Evolutionary conservation across 441 rosid species (phyloP).

Genomic region (Capsella rubella): DNA sequence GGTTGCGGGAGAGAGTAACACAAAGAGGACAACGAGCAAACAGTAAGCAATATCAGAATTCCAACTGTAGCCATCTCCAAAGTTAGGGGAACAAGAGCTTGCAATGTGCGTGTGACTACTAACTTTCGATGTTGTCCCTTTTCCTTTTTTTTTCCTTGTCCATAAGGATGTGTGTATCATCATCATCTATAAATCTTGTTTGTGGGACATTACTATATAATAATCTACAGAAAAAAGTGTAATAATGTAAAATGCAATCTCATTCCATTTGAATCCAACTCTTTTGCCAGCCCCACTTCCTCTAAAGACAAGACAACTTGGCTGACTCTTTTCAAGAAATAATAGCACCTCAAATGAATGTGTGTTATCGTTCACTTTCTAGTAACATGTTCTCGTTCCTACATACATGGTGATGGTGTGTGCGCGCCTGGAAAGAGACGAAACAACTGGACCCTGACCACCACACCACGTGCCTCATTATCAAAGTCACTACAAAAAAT

Average conservation of each 20-base stretch:
- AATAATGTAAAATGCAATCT: background rate
- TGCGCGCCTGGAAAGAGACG: constrained; percentile 34
- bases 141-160: constrained; percentile 10
- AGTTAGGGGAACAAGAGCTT: constrained; percentile 68
- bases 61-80: constrained; percentile 72
- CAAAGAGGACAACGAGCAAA: constrained; percentile 23
- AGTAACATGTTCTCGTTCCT: constrained; percentile 9
- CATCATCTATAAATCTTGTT: constrained; percentile 21
- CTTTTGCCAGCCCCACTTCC: constrained; percentile 21
- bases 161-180: constrained; percentile 17
- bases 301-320: constrained; percentile 8
- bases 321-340: constrained; percentile 12
- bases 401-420: background rate
- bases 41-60: constrained; percentile 40
- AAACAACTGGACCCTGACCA: constrained; percentile 41
- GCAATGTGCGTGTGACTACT: constrained; percentile 21
- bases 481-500: constrained; percentile 10
- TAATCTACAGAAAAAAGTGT: background rate
- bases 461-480: constrained; percentile 31
- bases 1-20: constrained; percentile 24
- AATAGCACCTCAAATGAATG: background rate
- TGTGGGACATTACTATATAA: constrained; percentile 34
- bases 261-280: constrained; percentile 13
- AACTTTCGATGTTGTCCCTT: constrained; percentile 28
- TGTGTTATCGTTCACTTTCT: constrained; percentile 18